phyloP scores from a whole-genome alignment of 768 basidiomycete species.

The Chalciporus pseudorubinellus region DNA sequence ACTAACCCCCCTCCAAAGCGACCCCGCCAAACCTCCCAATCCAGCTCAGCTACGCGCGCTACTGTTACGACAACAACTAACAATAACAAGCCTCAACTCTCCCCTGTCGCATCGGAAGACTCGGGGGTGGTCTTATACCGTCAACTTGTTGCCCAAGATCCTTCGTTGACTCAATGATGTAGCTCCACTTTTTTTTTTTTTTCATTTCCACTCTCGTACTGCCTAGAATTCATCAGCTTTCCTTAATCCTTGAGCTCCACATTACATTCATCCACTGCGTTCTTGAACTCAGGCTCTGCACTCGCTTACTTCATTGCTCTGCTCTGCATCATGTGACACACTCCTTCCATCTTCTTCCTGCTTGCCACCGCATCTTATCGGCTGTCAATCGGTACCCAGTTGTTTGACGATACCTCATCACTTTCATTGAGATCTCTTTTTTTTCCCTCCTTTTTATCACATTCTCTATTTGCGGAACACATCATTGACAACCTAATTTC shows the following conservation, averaged over 20 bases:
- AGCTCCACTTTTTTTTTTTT: constrained; percentile 1
- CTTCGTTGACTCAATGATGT: constrained; percentile 50
- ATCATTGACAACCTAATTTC: constrained; percentile 29
- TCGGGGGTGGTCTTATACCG: constrained; percentile 84
- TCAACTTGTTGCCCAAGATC: constrained; percentile 75
- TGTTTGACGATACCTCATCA: constrained; percentile 35
- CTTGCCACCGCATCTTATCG: constrained; percentile 17
- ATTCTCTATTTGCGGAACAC: constrained; percentile 37
- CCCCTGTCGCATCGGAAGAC: constrained; percentile 69
- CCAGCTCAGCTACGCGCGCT: constrained; percentile 53
- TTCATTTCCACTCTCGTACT: constrained; percentile 6
- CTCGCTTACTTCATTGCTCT: constrained; percentile 24
- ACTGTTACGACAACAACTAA: constrained; percentile 33
- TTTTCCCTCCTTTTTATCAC: constrained; percentile 28
- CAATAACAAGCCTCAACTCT: constrained; percentile 42
- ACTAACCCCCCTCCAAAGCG: constrained; percentile 54
- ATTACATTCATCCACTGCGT: constrained; percentile 18
- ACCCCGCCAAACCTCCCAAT: constrained; percentile 69
- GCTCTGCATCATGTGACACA: constrained; percentile 31
- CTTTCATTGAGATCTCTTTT: constrained; percentile 26
- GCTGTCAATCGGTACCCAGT: constrained; percentile 25
- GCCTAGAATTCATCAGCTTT: constrained; percentile 18
- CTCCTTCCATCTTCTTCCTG: constrained; percentile 24
- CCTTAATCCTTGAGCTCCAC: constrained; percentile 21
- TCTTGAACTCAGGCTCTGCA: constrained; percentile 29